phyloP scores from a whole-genome alignment of 305 asterid species.

The Fraxinus dipetala region DNA sequence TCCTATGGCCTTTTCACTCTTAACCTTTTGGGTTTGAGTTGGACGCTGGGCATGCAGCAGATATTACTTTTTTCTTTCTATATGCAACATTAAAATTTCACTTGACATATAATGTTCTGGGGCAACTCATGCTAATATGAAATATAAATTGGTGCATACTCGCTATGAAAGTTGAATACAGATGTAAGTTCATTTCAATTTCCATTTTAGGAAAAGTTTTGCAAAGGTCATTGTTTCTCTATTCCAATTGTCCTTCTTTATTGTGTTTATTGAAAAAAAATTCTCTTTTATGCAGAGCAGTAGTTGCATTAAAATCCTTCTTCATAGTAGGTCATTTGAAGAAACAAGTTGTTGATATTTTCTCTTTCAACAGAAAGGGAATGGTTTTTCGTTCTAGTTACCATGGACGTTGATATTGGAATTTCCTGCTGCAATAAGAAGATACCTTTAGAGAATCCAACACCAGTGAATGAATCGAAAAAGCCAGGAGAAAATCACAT shows the following conservation, averaged over 20 bases:
- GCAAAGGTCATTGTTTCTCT: background rate
- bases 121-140: background rate
- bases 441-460: constrained; percentile 35
- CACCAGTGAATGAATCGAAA: constrained; percentile 35
- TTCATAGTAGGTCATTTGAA: background rate
- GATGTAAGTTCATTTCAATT: background rate
- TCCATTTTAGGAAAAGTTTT: background rate
- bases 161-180: background rate
- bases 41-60: background rate
- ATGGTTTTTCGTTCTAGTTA: constrained; percentile 34
- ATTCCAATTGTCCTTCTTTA: background rate
- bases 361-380: constrained; percentile 17
- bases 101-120: background rate
- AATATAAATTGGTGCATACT: background rate
- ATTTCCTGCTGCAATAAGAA: constrained; percentile 44
- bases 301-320: background rate
- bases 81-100: background rate
- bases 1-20: background rate
- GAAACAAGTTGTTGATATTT: constrained; percentile 6
- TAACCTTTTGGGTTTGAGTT: background rate
- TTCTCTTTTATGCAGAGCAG: background rate
- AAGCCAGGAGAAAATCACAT: constrained; percentile 43
- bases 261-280: background rate
- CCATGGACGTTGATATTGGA: constrained; percentile 47
- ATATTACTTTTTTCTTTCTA: background rate